Evolutionary conservation across 768 basidiomycete genomes (phyloP).

Genomic region (Mycena haematopus): DNA sequence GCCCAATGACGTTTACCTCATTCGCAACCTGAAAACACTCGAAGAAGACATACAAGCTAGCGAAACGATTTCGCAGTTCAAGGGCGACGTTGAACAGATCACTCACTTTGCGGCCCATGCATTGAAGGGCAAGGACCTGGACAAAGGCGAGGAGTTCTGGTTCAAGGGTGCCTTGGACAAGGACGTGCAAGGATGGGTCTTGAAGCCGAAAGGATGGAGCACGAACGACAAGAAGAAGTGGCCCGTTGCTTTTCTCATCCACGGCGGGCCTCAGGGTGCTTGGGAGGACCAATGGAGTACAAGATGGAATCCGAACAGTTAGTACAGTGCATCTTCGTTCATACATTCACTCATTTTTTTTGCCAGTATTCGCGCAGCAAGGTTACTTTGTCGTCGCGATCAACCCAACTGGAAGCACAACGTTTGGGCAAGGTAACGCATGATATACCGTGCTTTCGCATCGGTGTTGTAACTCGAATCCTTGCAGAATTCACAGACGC

Average conservation of each 20-base stretch:
- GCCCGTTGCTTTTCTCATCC: slow-evolving; percentile 83
- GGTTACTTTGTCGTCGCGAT: slow-evolving; percentile 89
- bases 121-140: slow-evolving; percentile 63
- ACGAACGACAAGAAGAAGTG: slow-evolving; percentile 71
- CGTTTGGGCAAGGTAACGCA: slow-evolving; percentile 80
- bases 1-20: slow-evolving; percentile 81
- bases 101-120: slow-evolving; percentile 68
- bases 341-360: not conserved
- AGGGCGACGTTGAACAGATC: slow-evolving; percentile 56
- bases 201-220: slow-evolving; percentile 83
- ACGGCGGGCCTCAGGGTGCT: slow-evolving; percentile 83
- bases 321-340: not conserved
- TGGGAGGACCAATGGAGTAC: slow-evolving; percentile 86
- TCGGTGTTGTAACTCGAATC: not conserved
- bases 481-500: slow-evolving; percentile 76
- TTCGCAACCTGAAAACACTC: slow-evolving; percentile 54
- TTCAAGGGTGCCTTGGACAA: slow-evolving; percentile 83
- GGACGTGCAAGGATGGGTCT: slow-evolving; percentile 83
- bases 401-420: slow-evolving; percentile 94
- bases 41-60: slow-evolving; percentile 47
- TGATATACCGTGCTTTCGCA: not conserved
- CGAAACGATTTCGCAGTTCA: slow-evolving; percentile 36
- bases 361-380: slow-evolving; percentile 77
- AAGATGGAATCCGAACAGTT: slow-evolving; percentile 90
- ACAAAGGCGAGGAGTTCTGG: slow-evolving; percentile 81